phyloP scores from a whole-genome alignment of 1,139 yeast species.

The Debaryomyces nepalensis region DNA sequence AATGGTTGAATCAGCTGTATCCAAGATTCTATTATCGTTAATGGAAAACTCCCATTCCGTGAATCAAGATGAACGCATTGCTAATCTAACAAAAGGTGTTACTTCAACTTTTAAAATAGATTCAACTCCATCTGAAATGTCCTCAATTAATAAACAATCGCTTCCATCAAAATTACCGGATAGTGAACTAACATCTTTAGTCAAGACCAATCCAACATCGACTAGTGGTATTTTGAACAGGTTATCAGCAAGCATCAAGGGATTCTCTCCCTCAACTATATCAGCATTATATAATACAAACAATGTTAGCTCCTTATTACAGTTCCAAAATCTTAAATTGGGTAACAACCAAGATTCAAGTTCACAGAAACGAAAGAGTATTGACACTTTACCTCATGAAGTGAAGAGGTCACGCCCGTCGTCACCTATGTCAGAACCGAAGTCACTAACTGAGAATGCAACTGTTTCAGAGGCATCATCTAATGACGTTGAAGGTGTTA shows the following conservation, averaged over 20 bases:
- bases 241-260: conserved; percentile 17
- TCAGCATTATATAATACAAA: conserved; percentile 7
- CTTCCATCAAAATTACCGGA: conserved; percentile 26
- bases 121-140: conserved; percentile 3
- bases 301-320: conserved; percentile 14
- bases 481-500: conserved; percentile 20
- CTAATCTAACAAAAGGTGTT: conserved; percentile 38
- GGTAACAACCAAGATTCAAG: conserved; percentile 8
- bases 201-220: conserved; percentile 11
- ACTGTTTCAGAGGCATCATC: conserved; percentile 15
- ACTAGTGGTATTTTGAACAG: conserved; percentile 15
- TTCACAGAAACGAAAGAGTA: conserved; percentile 18
- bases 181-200: conserved; percentile 18
- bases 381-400: conserved; percentile 9
- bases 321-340: conserved; percentile 13
- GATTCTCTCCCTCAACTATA: conserved; percentile 11
- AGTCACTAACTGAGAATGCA: not conserved
- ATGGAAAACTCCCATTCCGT: conserved; percentile 31
- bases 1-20: conserved; percentile 28
- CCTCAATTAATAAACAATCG: conserved; percentile 8
- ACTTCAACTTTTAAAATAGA: conserved; percentile 14
- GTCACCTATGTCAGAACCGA: conserved; percentile 9
- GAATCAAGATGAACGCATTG: conserved; percentile 35
- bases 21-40: conserved; percentile 33
- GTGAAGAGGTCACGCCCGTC: conserved; percentile 13